Conservation (phyloP, 1,139 yeast species). For the Blastobotrys illinoisensis region DNA sequence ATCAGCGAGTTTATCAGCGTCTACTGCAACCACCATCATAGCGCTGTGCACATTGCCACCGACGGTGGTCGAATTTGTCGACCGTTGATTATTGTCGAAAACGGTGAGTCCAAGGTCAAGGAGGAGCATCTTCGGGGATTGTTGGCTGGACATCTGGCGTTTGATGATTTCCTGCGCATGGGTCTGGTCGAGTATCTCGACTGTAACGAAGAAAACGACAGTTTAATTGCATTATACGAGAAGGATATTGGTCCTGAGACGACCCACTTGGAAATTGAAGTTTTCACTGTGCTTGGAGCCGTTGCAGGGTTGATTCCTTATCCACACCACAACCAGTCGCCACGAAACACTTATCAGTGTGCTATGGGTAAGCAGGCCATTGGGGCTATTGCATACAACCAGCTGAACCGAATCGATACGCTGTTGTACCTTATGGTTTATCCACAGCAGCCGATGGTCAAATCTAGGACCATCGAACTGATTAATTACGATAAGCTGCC, state of each 20-base stretch:
- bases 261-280: conserved; percentile 94
- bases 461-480: conserved; percentile 91
- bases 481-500: conserved; percentile 95
- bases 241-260: conserved; percentile 48
- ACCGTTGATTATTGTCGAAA: conserved; percentile 81
- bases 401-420: conserved; percentile 92
- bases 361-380: conserved; percentile 99
- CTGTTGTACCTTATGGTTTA: conserved; percentile 90
- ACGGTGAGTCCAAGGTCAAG: conserved; percentile 63
- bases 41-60: conserved; percentile 94
- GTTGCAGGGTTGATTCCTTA: conserved; percentile 99
- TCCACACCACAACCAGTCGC: conserved; percentile 98
- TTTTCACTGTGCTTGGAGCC: conserved; percentile 94
- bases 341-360: conserved; percentile 98
- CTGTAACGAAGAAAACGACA: conserved; percentile 96
- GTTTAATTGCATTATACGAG: conserved; percentile 88
- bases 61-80: conserved; percentile 99
- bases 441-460: conserved; percentile 99
- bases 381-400: conserved; percentile 97
- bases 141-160: conserved; percentile 64
- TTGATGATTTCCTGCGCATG: conserved; percentile 78
- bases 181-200: conserved; percentile 95
- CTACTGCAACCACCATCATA: conserved; percentile 82
- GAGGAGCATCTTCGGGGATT: conserved; percentile 60
- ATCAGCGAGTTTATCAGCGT: conserved; percentile 88